Evolutionary conservation across 2,329 filamentous ascomycete species (phyloP), one percentile per base, ranked within the genome.

Genomic region (Onygenales sp.): DNA sequence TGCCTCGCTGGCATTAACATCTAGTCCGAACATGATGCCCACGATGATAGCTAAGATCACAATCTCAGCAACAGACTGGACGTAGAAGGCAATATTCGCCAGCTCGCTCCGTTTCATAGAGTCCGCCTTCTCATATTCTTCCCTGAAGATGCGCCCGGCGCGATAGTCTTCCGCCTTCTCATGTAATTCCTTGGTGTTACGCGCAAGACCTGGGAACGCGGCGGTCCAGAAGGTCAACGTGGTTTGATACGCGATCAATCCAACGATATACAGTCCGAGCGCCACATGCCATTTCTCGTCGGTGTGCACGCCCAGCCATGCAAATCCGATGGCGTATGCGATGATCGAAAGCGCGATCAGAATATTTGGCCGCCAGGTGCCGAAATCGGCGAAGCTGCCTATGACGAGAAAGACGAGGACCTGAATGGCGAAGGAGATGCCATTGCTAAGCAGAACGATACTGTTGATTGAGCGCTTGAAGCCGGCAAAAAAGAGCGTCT

Each of bases 151-250:
- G 1, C 69, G 69, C 2, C 81, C 77, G 2, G 72, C 67, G 21
- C 71, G 72, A 50, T 74, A 78, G n/a, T 73, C 69, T 36, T 73
- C 69, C 5, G 79, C 78, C 51, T 75, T 75, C 2, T 68, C 64
- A 31, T 79, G 70, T 61, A 82, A 68, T 27, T 77, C 70, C 1
- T 64, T 61, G 0, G 77, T 79, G 58, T 82, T 81, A 6, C 79
- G 66, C 4, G 80, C 78, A 7, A 83, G 67, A 0, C 78, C 74
- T 3, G 80, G 79, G 54, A 83, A 83, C 0, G 83, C 82, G 0
- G 84, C 82, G 0, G 82, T 84, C 81, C 83, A 86, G 64, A 85
- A 86, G 0, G 83, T 86, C 48, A 86, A 70, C 0, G 81, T 83
- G 2, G 84, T 78, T 66, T 86, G 83, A 59, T 86, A 86, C 1